These are phyloP conservation scores for Tagetes erecta DNA, from an alignment of 129 eudicot species.

Conservation along the genomic window DNA sequence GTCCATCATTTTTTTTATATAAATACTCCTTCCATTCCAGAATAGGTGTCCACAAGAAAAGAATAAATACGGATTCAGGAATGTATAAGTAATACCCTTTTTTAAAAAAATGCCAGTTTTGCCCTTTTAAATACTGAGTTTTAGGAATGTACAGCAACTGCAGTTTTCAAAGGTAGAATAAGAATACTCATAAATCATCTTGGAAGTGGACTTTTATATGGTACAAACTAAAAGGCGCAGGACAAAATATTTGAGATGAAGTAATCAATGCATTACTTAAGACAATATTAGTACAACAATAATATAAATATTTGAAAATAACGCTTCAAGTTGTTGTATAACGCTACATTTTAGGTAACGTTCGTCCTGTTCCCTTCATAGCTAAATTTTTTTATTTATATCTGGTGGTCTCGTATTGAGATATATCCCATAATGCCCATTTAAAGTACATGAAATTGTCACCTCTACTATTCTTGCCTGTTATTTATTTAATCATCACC, in stretches of 20 bases:
- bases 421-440: neutral
- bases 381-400: too few species aligned
- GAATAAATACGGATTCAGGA: neutral
- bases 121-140: neutral
- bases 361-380: neutral
- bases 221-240: neutral
- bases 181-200: neutral
- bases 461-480: constrained; percentile 8
- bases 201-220: neutral
- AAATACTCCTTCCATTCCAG: neutral
- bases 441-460: neutral
- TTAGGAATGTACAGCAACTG: neutral
- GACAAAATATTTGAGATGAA: neutral
- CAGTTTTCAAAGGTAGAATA: neutral
- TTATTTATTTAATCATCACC: constrained; percentile 1
- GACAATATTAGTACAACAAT: neutral
- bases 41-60: neutral
- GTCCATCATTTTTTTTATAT: neutral
- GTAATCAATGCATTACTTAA: neutral
- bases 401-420: too few species aligned
- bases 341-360: neutral
- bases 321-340: neutral
- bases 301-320: neutral
- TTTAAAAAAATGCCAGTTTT: constrained; percentile 4
- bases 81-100: neutral